phyloP scores from a whole-genome alignment of 306 rosid species.

The Heteromeles arbutifolia region DNA sequence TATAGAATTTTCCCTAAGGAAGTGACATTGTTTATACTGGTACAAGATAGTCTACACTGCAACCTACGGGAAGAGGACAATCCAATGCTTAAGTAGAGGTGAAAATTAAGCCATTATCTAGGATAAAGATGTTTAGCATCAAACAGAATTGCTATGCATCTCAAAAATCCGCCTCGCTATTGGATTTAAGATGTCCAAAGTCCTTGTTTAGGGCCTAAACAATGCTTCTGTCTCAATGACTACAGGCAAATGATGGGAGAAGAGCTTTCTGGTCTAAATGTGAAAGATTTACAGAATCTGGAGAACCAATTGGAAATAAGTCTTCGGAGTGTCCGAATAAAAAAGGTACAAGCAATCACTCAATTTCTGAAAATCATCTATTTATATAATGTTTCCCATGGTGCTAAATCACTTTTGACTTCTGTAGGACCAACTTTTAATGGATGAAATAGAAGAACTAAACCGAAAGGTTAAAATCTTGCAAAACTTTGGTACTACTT shows the following conservation, averaged over 20 bases:
- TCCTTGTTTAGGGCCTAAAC: conserved; percentile 7
- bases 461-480: conserved; percentile 61
- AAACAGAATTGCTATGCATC: background rate
- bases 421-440: conserved; percentile 64
- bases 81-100: background rate
- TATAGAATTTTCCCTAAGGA: background rate
- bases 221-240: conserved; percentile 10
- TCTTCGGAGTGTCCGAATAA: conserved; percentile 67
- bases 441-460: conserved; percentile 80
- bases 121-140: background rate
- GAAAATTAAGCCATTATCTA: background rate
- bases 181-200: conserved; percentile 5
- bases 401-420: background rate
- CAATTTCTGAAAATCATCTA: conserved; percentile 1
- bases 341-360: conserved; percentile 41
- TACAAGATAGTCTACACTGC: background rate
- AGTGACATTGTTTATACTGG: background rate
- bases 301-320: conserved; percentile 81
- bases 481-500: conserved; percentile 16
- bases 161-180: background rate
- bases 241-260: conserved; percentile 89
- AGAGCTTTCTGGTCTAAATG: conserved; percentile 66
- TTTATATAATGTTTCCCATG: background rate
- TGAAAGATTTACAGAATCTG: conserved; percentile 58
- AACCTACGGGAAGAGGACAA: background rate